Conservation (phyloP, 2,329 filamentous ascomycete species). For the Clonostachys rosea region DNA sequence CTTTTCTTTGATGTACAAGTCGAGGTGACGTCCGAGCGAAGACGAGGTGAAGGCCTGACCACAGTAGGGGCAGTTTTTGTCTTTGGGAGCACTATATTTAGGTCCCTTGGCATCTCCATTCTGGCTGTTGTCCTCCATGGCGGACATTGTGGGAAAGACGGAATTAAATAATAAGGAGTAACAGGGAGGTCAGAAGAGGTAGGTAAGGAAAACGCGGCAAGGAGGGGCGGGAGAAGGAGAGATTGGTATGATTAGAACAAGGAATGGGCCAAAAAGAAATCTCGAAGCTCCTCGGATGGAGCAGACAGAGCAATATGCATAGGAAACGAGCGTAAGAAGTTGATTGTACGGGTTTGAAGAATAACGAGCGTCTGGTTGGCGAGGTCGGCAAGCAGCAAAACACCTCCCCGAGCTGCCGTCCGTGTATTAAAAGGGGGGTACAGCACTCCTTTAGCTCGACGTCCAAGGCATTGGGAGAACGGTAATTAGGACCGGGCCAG, state of each 20-base stretch:
- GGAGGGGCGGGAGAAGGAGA: background rate
- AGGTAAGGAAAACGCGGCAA: background rate
- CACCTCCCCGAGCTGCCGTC: too few relatives aligned
- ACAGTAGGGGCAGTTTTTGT: constrained; percentile 86
- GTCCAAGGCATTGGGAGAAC: too few relatives aligned
- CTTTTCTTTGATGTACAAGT: constrained; percentile 89
- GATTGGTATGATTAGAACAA: background rate
- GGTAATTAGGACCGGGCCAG: too few relatives aligned
- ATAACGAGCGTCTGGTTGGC: constrained; percentile 17
- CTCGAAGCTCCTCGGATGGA: too few relatives aligned
- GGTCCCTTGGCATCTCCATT: background rate
- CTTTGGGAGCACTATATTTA: constrained; percentile 49
- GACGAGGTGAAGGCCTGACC: constrained; percentile 88
- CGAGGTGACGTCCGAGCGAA: constrained; percentile 86
- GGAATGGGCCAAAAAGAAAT: background rate
- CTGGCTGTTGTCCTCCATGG: constrained; percentile 2
- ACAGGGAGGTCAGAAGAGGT: background rate
- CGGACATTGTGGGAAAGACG: background rate
- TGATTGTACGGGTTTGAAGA: constrained; percentile 14
- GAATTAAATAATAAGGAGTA: background rate
- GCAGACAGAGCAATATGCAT: background rate
- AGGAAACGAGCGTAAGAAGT: background rate
- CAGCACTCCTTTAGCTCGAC: too few relatives aligned
- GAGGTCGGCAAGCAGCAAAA: background rate
- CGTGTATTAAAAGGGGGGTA: too few relatives aligned